Evolutionary conservation across 768 basidiomycete species (phyloP).

Genomic region (Gymnopilus dilepis): DNA sequence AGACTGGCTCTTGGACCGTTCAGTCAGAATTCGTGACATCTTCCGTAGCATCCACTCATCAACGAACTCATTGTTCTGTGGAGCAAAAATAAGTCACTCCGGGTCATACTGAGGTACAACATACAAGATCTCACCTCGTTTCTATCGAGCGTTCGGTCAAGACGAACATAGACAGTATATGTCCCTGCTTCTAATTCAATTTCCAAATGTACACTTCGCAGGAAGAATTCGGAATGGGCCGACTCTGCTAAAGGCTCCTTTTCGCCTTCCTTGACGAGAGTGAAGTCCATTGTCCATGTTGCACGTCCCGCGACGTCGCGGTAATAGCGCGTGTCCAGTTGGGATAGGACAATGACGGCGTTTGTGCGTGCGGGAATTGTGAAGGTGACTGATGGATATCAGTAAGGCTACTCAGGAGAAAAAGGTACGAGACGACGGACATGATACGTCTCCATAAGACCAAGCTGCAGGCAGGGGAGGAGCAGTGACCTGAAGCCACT

Average conservation of each 20-base stretch:
- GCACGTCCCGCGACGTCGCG: constrained; percentile 48
- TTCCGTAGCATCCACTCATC: constrained; percentile 45
- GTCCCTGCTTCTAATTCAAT: constrained; percentile 45
- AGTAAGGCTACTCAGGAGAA: not conserved
- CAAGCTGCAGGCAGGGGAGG: constrained; percentile 53
- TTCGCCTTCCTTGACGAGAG: constrained; percentile 52
- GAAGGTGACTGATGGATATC: constrained; percentile 46
- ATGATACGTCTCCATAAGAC: constrained; percentile 60
- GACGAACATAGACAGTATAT: constrained; percentile 49
- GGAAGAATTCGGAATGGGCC: constrained; percentile 39
- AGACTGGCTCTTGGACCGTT: constrained; percentile 50
- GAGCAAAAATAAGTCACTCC: not conserved
- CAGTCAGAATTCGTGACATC: constrained; percentile 45
- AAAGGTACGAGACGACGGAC: constrained; percentile 35
- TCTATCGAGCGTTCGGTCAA: constrained; percentile 34
- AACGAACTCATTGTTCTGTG: constrained; percentile 26
- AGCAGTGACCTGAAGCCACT: constrained; percentile 52
- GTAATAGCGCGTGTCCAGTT: constrained; percentile 56
- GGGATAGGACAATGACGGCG: constrained; percentile 57
- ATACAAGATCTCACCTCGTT: constrained; percentile 25
- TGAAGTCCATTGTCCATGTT: constrained; percentile 55
- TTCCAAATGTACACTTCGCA: constrained; percentile 49
- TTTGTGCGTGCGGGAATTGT: constrained; percentile 43
- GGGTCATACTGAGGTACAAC: not conserved
- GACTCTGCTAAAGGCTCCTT: constrained; percentile 44